Base-by-base conservation (phyloP, 169 alveolate genomes). In the Amoebophrya sp. region DNA sequence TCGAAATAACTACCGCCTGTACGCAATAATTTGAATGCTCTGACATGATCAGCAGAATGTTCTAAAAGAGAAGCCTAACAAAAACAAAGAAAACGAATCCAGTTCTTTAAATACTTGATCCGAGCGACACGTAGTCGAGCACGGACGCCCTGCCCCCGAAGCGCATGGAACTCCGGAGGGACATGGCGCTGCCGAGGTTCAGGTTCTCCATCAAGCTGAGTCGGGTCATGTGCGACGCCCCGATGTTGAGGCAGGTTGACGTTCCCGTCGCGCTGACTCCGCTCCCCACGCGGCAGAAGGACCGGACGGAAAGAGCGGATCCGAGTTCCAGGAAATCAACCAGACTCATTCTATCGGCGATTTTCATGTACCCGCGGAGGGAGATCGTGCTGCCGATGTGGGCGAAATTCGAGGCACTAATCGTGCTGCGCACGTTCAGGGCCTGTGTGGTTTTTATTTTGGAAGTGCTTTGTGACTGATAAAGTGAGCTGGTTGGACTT, bases 271-370 rank as follows among this genome's bases (percentile, higher is more conserved):
- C 54, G 29, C 66, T 38, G 14, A 89, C 12, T 0, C 53, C 77
- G 55, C 77, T 53, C n/a, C 91, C 93, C 0, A 77, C n/a, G 23
- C 91, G 33, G n/a, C 35, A 77, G 91, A 66, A 41, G 77, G n/a
- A 23, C 38, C 91, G 54, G 77, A 89, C 66, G 35, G 77, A 40
- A 39, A 23, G 39, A 39, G 91, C 32, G 91, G 66, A 38, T 1
- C 77, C 91, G 35, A 39, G 10, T 53, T n/a, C 3, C 29, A 89
- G 35, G 77, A 89, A 40, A 55, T 89, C 91, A 2, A 39, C 10
- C 18, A 89, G 32, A n/a, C 66, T 38, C 14, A 89, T 40, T 3
- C 40, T 88, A 1, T n/a, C 14, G 23, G 53, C 90, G 90, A 32
- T 25, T 2, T 40, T 2, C 2, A n/a, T n/a, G n/a, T 25, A 25